Conservation (phyloP, 208 protist genomes). For the Trypanosoma melophagium region DNA sequence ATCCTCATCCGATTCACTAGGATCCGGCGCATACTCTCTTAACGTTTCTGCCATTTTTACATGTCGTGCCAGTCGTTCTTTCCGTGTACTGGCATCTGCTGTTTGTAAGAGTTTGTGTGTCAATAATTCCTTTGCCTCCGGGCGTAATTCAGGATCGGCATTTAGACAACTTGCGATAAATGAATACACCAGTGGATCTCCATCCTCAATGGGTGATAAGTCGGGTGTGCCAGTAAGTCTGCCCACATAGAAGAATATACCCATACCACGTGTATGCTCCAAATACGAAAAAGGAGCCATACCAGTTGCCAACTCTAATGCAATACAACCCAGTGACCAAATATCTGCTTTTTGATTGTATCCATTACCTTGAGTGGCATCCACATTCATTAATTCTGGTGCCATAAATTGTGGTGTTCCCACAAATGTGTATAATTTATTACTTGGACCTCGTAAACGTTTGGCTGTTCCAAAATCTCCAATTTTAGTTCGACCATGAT, state of each 20-base stretch:
- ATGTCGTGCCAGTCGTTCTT: conserved; percentile 57
- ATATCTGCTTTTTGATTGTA: conserved; percentile 91
- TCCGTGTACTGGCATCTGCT: conserved; percentile 45
- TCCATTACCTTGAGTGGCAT: conserved; percentile 46
- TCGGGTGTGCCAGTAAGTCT: conserved; percentile 78
- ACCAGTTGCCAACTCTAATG: conserved; percentile 86
- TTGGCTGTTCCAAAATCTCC: conserved; percentile 94
- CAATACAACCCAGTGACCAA: conserved; percentile 89
- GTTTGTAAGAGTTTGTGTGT: conserved; percentile 70
- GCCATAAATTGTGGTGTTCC: conserved; percentile 94
- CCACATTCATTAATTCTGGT: conserved; percentile 82
- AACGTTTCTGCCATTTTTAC: conserved; percentile 77
- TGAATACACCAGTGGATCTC: conserved; percentile 69
- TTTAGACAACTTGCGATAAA: conserved; percentile 79
- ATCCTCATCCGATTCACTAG: conserved; percentile 23
- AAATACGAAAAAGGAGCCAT: conserved; percentile 72
- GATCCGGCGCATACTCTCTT: conserved; percentile 73
- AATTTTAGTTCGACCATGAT: conserved; percentile 87
- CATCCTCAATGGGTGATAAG: conserved; percentile 63
- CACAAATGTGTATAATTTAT: conserved; percentile 76
- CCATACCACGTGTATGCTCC: conserved; percentile 69
- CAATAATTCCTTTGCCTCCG: conserved; percentile 73
- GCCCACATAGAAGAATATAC: conserved; percentile 81
- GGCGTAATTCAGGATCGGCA: conserved; percentile 63
- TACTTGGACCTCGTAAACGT: conserved; percentile 52